Evolutionary conservation across 1,284 basidiomycete genomes (phyloP), one percentile per base, ranked within the genome.

Genomic region (Anthracocystis walkeri): DNA sequence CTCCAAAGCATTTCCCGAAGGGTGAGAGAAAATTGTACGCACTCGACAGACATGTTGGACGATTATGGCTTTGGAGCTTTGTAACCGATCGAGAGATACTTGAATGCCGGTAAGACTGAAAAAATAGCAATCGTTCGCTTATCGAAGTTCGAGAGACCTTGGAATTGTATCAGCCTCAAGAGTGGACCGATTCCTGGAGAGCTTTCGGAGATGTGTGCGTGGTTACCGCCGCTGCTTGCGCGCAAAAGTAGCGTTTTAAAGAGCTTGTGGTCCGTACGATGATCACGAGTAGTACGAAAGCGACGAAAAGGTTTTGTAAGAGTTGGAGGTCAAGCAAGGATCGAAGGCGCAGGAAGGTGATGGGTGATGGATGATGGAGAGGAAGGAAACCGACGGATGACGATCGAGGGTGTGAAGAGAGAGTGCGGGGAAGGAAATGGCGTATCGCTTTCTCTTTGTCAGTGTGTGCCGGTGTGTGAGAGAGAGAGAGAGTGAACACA

Each of bases 31-130:
- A 18, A 31, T 49, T 31, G 27, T 74, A 80, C 78, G 75, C 61
- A 80, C 78, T 77, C 76, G 72, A 80, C 78, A 62, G 78, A 78
- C 78, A 80, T 80, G 65, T 2, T 55, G 53, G 52, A 11, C 59
- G 70, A 23, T 31, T 40, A 25, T 33, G 35, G 25, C 41, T 31
- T 20, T 50, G 18, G 21, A 45, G 53, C 53, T 29, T 38, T 5
- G 33, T 21, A 18, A 21, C 6, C 16, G 25, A 14, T 23, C 29
- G 35, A 33, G 21, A 23, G 41, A 50, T 12, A 50, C 29, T 23
- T 35, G n/a, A 10, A 35, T 21, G 31, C 46, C 46, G 27, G 18
- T 29, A 27, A n/a, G 27, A 29, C 29, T 27, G 29, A 18, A 16
- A 23, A 7, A 6, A 18, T 16, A 8, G 25, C 20, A 16, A 8